These are phyloP conservation scores for Ustilago bromivora DNA, from an alignment of 1,284 basidiomycete genomes.

Conservation along the genomic window DNA sequence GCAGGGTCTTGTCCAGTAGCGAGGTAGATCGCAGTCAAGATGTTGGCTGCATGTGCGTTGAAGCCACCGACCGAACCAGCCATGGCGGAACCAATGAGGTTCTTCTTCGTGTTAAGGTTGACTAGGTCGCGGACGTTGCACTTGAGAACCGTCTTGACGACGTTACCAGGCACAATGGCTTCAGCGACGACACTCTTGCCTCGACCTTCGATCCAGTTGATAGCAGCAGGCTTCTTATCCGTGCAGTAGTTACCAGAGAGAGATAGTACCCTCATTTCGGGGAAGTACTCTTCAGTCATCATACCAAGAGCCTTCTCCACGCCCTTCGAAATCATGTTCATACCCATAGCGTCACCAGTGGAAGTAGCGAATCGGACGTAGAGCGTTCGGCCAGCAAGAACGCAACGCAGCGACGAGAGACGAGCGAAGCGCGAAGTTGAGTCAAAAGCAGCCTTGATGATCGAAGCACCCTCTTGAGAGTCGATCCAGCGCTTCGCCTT, in stretches of 20 bases:
- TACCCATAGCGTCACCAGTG: conserved; percentile 99
- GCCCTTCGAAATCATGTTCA: conserved; percentile 86
- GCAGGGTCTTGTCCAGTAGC: conserved; percentile 99
- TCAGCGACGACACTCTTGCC: conserved; percentile 98
- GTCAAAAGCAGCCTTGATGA: conserved; percentile 89
- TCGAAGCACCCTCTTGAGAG: conserved; percentile 81
- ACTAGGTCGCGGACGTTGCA: conserved; percentile 91
- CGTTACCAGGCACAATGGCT: conserved; percentile 87
- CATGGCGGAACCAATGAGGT: conserved; percentile 96
- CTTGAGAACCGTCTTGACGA: conserved; percentile 92
- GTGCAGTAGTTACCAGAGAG: conserved; percentile 99
- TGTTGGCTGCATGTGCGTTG: conserved; percentile 98
- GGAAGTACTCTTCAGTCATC: conserved; percentile 82
- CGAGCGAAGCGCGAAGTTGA: conserved; percentile 75
- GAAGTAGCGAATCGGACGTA: conserved; percentile 94
- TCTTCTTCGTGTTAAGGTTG: conserved; percentile 97
- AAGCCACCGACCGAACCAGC: conserved; percentile 96
- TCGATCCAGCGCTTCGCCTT: conserved; percentile 90
- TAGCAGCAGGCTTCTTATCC: conserved; percentile 99
- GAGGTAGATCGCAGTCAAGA: conserved; percentile 91
- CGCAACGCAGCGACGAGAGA: conserved; percentile 64
- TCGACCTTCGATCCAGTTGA: conserved; percentile 99
- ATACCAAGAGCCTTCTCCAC: conserved; percentile 87
- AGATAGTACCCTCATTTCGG: conserved; percentile 92
- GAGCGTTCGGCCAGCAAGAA: conserved; percentile 75